phyloP scores from a whole-genome alignment of 2,329 filamentous ascomycete species.

The Albophoma yamanashiensis region DNA sequence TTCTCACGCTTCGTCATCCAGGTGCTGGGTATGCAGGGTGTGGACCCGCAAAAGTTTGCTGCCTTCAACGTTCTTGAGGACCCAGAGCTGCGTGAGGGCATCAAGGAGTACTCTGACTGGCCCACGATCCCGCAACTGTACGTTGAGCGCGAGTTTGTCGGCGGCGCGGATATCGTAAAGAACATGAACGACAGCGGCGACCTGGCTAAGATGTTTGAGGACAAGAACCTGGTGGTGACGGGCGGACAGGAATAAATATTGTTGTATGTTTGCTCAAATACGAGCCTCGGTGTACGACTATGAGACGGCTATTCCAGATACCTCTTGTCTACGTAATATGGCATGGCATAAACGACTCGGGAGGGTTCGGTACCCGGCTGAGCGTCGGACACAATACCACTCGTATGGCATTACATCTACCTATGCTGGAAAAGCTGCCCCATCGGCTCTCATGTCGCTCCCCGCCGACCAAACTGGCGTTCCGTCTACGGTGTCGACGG shows the following conservation, averaged over 20 bases:
- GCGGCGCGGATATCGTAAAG: slow-evolving; percentile 94
- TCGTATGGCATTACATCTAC: background rate
- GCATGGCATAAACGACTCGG: background rate
- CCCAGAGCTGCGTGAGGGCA: slow-evolving; percentile 73
- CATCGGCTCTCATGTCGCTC: slow-evolving; percentile 82
- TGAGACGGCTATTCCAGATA: background rate
- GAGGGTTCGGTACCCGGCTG: background rate
- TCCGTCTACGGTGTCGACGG: slow-evolving; percentile 58
- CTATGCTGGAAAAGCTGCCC: slow-evolving; percentile 47
- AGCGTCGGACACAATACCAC: background rate
- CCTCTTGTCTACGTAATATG: background rate
- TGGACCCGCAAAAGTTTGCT: slow-evolving; percentile 93
- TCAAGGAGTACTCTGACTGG: slow-evolving; percentile 99
- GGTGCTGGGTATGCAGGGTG: slow-evolving; percentile 87
- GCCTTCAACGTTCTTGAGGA: slow-evolving; percentile 97
- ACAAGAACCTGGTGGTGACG: slow-evolving; percentile 72
- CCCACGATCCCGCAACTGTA: slow-evolving; percentile 97
- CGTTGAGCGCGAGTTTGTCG: slow-evolving; percentile 89
- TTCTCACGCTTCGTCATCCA: slow-evolving; percentile 94
- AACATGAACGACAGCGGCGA: slow-evolving; percentile 96
- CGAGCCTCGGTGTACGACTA: slow-evolving; percentile 11
- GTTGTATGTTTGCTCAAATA: slow-evolving; percentile 5
- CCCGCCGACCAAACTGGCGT: slow-evolving; percentile 74
- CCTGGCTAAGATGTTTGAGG: slow-evolving; percentile 80
- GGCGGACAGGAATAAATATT: slow-evolving; percentile 31